A percentile compares a stretch with the other conserved stretches of the same genome.
Conservation (phyloP, 1,284 basidiomycete genomes). For the Ceratobasidium sp. region DNA sequence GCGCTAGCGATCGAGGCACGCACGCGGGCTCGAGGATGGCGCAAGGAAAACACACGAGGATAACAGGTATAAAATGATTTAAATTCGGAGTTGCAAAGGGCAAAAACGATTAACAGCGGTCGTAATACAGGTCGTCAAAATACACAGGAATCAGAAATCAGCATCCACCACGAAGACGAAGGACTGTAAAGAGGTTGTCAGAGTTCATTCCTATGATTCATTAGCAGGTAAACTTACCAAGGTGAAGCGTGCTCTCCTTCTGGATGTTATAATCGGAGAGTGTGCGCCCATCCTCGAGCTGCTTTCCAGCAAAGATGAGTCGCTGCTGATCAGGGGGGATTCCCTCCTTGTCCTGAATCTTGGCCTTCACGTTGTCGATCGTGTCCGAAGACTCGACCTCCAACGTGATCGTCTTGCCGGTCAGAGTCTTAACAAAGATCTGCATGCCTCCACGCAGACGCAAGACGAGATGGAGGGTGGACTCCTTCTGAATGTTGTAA, state of each 20-base stretch:
- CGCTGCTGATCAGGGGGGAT: constrained; percentile 59
- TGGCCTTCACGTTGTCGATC: constrained; percentile 65
- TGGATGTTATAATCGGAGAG: constrained; percentile 60
- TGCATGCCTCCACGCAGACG: constrained; percentile 54
- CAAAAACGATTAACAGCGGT: neutral
- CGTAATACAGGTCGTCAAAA: constrained; percentile 1
- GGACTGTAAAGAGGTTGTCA: too few relatives aligned
- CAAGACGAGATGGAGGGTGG: constrained; percentile 64
- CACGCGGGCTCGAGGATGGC: too few relatives aligned
- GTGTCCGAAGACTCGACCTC: constrained; percentile 64
- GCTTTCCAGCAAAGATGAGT: constrained; percentile 59
- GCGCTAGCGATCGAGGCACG: too few relatives aligned
- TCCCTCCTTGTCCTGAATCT: constrained; percentile 62
- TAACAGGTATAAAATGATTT: neutral
- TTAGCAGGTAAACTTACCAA: constrained; percentile 53
- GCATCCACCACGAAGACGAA: constrained; percentile 51
- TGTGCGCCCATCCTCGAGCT: constrained; percentile 54
- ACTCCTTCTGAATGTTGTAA: constrained; percentile 59
- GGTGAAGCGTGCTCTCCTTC: constrained; percentile 64
- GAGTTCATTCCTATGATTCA: too few relatives aligned
- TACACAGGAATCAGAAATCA: neutral
- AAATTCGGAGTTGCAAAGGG: neutral
- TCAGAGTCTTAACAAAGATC: constrained; percentile 61
- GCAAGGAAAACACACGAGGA: too few relatives aligned
- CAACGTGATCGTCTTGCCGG: constrained; percentile 63